Evolutionary conservation across 2,329 filamentous ascomycete genomes (phyloP).

Genomic region (Colletotrichum destructivum): DNA sequence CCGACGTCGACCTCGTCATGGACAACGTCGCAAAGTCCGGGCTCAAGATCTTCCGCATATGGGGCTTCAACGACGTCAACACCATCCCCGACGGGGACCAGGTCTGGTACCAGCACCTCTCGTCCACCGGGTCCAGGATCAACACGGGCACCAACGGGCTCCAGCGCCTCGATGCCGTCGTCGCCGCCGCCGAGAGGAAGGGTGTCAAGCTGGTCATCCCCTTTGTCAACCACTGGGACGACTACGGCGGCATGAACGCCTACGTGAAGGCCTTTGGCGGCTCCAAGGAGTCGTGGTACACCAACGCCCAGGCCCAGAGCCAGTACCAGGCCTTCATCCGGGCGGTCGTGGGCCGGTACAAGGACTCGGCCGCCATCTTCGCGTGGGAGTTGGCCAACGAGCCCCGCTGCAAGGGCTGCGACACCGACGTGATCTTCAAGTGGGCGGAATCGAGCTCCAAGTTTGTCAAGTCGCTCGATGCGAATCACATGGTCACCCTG

Average conservation of each 20-base stretch:
- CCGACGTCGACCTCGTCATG: slow-evolving; percentile 67
- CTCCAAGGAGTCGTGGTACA: slow-evolving; percentile 68
- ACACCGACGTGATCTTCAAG: slow-evolving; percentile 68
- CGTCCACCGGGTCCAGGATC: slow-evolving; percentile 67
- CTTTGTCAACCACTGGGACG: slow-evolving; percentile 79
- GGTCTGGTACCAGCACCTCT: slow-evolving; percentile 70
- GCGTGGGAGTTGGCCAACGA: too few relatives aligned
- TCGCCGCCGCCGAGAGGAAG: slow-evolving; percentile 70
- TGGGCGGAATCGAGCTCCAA: slow-evolving; percentile 71
- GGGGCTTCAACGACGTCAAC: slow-evolving; percentile 75
- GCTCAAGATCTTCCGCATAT: slow-evolving; percentile 71
- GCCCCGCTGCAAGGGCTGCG: too few relatives aligned
- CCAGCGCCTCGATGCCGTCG: slow-evolving; percentile 71
- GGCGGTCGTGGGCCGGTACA: slow-evolving; percentile 50
- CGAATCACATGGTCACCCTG: slow-evolving; percentile 72
- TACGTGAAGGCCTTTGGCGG: slow-evolving; percentile 71
- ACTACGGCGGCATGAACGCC: slow-evolving; percentile 75
- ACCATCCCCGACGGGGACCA: slow-evolving; percentile 52
- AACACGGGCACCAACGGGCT: slow-evolving; percentile 76
- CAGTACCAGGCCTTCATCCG: slow-evolving; percentile 67
- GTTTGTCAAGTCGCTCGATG: slow-evolving; percentile 75
- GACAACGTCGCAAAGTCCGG: slow-evolving; percentile 64
- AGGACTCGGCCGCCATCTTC: too few relatives aligned
- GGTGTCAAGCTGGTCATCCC: slow-evolving; percentile 76
- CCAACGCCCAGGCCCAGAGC: slow-evolving; percentile 60